These are phyloP conservation scores for Purpureocillium lavendulum DNA, from an alignment of 2,329 filamentous ascomycete genomes.

Conservation along the genomic window DNA sequence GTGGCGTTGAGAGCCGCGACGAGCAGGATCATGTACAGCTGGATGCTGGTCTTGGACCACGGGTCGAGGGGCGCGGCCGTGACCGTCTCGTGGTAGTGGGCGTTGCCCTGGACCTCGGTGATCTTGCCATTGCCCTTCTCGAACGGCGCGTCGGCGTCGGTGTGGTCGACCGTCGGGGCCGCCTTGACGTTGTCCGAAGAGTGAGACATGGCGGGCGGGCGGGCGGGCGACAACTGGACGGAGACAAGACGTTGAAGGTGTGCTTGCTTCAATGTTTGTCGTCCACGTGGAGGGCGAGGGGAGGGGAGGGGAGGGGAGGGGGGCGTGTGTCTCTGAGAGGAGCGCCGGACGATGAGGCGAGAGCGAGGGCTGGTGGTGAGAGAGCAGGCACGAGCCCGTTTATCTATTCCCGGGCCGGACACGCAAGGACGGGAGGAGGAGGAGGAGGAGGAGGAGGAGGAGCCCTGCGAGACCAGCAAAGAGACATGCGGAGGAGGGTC, in stretches of 20 bases:
- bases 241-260: not conserved
- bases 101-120: constrained; percentile 18
- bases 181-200: no score
- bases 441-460: no score
- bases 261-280: no score
- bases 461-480: no score
- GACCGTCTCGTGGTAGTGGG: constrained; percentile 17
- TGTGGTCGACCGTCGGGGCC: constrained; percentile 1
- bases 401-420: no score
- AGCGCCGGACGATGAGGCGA: no score
- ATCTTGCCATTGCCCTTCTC: constrained; percentile 12
- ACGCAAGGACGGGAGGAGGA: no score
- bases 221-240: constrained; percentile 1
- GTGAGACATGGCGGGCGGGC: constrained; percentile 4
- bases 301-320: no score
- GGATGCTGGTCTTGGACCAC: constrained; percentile 23
- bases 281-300: no score
- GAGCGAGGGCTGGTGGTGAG: not conserved
- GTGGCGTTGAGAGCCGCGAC: constrained; percentile 27
- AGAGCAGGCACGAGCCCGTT: not conserved
- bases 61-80: constrained; percentile 19
- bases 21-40: constrained; percentile 26
- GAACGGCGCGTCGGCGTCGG: constrained; percentile 8
- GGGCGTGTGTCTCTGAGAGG: no score
- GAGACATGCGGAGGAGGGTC: no score